A percentile compares a stretch with the other conserved stretches of the same genome.
These are phyloP conservation scores for Trypanosomatidae sp. DNA, from an alignment of 208 protist species.

Conservation along the genomic window DNA sequence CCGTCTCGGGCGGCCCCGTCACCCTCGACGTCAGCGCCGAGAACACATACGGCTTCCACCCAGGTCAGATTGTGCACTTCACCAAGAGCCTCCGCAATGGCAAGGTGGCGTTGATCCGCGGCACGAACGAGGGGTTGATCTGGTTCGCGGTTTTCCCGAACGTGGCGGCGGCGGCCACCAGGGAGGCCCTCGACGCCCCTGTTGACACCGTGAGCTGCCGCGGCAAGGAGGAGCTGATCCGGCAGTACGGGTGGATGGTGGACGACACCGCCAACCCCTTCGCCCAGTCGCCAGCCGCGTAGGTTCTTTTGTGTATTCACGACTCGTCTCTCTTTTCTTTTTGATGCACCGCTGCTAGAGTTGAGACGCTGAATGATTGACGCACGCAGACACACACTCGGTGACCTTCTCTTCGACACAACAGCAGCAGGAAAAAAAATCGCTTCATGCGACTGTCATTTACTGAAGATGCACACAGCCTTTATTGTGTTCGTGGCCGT, in stretches of 20 bases:
- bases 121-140: slow-evolving; percentile 63
- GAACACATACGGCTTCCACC: slow-evolving; percentile 57
- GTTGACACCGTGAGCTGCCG: slow-evolving; percentile 82
- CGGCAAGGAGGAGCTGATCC: slow-evolving; percentile 82
- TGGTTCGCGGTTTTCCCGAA: slow-evolving; percentile 80
- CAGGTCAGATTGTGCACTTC: slow-evolving; percentile 86
- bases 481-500: too few relatives aligned
- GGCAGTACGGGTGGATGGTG: slow-evolving; percentile 86
- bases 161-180: slow-evolving; percentile 41
- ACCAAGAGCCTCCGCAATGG: slow-evolving; percentile 87
- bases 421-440: too few relatives aligned
- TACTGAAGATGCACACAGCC: too few relatives aligned
- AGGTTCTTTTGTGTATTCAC: neutral
- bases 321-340: too few relatives aligned
- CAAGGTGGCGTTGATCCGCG: slow-evolving; percentile 80
- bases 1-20: slow-evolving; percentile 59
- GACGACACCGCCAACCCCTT: slow-evolving; percentile 51
- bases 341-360: too few relatives aligned
- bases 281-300: neutral
- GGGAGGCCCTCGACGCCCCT: slow-evolving; percentile 58
- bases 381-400: too few relatives aligned
- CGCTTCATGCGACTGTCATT: too few relatives aligned
- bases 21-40: slow-evolving; percentile 34
- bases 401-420: too few relatives aligned
- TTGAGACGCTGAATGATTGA: too few relatives aligned